These are phyloP conservation scores for Xylariaceae sp. DNA, from an alignment of 2,329 filamentous ascomycete genomes.

Conservation along the genomic window DNA sequence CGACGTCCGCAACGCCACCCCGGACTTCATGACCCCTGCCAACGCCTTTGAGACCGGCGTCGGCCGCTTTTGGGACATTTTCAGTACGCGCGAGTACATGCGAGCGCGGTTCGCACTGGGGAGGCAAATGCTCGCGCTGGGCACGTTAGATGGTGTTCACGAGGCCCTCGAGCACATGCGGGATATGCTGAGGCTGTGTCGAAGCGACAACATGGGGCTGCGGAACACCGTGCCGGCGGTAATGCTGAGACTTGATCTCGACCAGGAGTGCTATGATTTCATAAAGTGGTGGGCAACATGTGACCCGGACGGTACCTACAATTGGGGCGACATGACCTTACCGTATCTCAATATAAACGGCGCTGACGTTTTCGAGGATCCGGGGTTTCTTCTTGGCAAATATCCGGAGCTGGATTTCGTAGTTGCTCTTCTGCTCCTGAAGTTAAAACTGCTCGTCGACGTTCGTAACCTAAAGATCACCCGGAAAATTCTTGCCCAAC, in stretches of 20 bases:
- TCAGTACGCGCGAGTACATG: slow-evolving; percentile 53
- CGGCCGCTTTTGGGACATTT: slow-evolving; percentile 51
- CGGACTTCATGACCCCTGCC: slow-evolving; percentile 35
- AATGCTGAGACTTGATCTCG: slow-evolving; percentile 52
- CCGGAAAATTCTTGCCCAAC: slow-evolving; percentile 27
- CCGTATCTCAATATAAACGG: slow-evolving; percentile 34
- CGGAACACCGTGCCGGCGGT: slow-evolving; percentile 48
- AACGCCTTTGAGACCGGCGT: slow-evolving; percentile 47
- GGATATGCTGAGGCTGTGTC: slow-evolving; percentile 52
- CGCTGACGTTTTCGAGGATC: slow-evolving; percentile 32
- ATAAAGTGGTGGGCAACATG: slow-evolving; percentile 43
- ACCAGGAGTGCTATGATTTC: slow-evolving; percentile 58
- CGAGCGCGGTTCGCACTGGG: slow-evolving; percentile 42
- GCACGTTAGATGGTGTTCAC: slow-evolving; percentile 44
- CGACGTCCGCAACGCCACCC: slow-evolving; percentile 41
- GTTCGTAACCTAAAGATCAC: slow-evolving; percentile 33
- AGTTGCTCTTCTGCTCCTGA: slow-evolving; percentile 32
- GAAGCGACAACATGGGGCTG: slow-evolving; percentile 52
- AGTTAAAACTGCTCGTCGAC: slow-evolving; percentile 39
- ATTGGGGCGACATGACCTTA: slow-evolving; percentile 42
- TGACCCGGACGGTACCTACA: slow-evolving; percentile 36
- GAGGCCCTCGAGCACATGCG: slow-evolving; percentile 46
- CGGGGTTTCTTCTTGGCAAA: slow-evolving; percentile 8
- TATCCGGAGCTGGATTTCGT: slow-evolving; percentile 17
- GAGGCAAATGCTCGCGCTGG: slow-evolving; percentile 42